Percentiles rank a stretch among this genome's conserved stretches.
phyloP scores from a whole-genome alignment of 768 basidiomycete genomes.

The Fomitopsis serialis region DNA sequence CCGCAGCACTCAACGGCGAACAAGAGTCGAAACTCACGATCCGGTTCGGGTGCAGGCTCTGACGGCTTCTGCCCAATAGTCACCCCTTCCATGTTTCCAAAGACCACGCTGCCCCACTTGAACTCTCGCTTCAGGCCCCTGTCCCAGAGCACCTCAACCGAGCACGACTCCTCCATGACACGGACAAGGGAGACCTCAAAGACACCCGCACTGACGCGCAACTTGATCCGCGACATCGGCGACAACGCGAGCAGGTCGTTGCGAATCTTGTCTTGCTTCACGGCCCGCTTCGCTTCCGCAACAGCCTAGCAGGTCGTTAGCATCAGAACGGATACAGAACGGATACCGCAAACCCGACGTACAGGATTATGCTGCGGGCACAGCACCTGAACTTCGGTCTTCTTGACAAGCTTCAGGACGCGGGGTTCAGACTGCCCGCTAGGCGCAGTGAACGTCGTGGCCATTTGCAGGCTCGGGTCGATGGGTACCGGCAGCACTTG shows the following conservation, averaged over 20 bases:
- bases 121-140: constrained; percentile 68
- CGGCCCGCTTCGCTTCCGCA: constrained; percentile 68
- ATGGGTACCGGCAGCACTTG: constrained; percentile 27
- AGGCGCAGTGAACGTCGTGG: not conserved
- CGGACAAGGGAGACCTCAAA: constrained; percentile 80
- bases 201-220: constrained; percentile 77
- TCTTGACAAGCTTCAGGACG: constrained; percentile 66
- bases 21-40: constrained; percentile 33
- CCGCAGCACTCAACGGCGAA: not conserved
- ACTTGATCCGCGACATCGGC: constrained; percentile 71
- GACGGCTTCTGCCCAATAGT: constrained; percentile 66
- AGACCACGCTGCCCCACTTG: constrained; percentile 78
- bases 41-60: constrained; percentile 41
- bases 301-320: constrained; percentile 44
- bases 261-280: constrained; percentile 69
- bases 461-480: constrained; percentile 13
- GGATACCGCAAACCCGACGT: constrained; percentile 25
- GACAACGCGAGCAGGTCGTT: constrained; percentile 66
- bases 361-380: constrained; percentile 93
- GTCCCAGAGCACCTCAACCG: constrained; percentile 82
- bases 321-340: not conserved
- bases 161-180: constrained; percentile 61
- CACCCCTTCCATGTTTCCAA: constrained; percentile 66
- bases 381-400: constrained; percentile 67
- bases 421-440: constrained; percentile 3